These are phyloP conservation scores for Fusarium odoratissimum DNA, from an alignment of 2,329 filamentous ascomycete species.

Conservation along the genomic window DNA sequence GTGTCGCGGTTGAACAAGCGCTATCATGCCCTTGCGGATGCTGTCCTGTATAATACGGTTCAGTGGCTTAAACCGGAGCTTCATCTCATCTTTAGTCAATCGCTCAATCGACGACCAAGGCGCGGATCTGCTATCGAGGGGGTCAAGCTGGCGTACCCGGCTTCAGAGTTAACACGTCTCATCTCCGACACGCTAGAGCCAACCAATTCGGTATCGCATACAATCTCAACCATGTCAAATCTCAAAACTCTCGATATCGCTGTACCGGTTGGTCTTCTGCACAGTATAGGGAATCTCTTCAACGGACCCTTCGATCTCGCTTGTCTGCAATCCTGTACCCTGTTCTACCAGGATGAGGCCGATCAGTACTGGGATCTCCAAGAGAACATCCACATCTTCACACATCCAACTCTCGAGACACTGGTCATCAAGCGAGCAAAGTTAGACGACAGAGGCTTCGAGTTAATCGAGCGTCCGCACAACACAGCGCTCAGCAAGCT, in stretches of 20 bases:
- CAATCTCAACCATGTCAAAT: slow-evolving; percentile 63
- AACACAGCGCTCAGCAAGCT: slow-evolving; percentile 57
- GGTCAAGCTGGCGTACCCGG: slow-evolving; percentile 59
- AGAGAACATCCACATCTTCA: slow-evolving; percentile 64
- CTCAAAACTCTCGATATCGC: slow-evolving; percentile 59
- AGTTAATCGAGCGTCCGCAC: slow-evolving; percentile 60
- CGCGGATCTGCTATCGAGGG: slow-evolving; percentile 60
- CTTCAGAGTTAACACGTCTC: slow-evolving; percentile 56
- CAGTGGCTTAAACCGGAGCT: slow-evolving; percentile 60
- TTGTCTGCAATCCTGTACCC: slow-evolving; percentile 58
- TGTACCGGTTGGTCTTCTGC: slow-evolving; percentile 57
- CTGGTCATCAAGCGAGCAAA: slow-evolving; percentile 58
- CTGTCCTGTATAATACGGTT: slow-evolving; percentile 60
- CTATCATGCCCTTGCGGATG: slow-evolving; percentile 59
- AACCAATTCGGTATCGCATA: slow-evolving; percentile 58
- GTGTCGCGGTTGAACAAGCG: slow-evolving; percentile 57
- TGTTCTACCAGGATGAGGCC: slow-evolving; percentile 60
- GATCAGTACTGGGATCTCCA: slow-evolving; percentile 62
- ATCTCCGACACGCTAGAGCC: slow-evolving; percentile 53
- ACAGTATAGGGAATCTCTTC: slow-evolving; percentile 61
- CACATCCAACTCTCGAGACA: slow-evolving; percentile 60
- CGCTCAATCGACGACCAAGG: slow-evolving; percentile 57
- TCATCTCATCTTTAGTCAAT: slow-evolving; percentile 61
- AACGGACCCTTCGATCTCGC: slow-evolving; percentile 63
- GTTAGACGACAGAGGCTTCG: slow-evolving; percentile 60